Conservation (phyloP, 306 rosid species). For the Abrus precatorius region DNA sequence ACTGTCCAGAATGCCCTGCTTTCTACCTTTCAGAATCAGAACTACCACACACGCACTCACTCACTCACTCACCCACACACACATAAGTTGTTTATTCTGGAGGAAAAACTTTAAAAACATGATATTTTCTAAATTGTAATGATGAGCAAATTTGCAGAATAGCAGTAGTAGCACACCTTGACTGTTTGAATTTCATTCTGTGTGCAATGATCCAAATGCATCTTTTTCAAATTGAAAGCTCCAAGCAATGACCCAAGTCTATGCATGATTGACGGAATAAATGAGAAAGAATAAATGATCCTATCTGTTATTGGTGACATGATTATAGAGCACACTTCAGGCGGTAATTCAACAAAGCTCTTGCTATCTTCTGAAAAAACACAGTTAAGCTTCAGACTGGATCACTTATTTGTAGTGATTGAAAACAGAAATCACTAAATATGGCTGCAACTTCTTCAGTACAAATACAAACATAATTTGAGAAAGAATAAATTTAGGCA, state of each 20-base stretch:
- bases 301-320: slow-evolving; percentile 74
- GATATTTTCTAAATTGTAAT: slow-evolving; percentile 7
- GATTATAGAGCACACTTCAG: slow-evolving; percentile 74
- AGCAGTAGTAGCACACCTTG: slow-evolving; percentile 59
- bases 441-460: not conserved
- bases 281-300: slow-evolving; percentile 69
- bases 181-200: slow-evolving; percentile 63
- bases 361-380: slow-evolving; percentile 62
- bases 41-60: not conserved
- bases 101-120: slow-evolving; percentile 2
- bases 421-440: slow-evolving; percentile 27
- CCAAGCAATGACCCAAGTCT: slow-evolving; percentile 71
- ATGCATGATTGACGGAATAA: slow-evolving; percentile 85
- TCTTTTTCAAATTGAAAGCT: slow-evolving; percentile 70
- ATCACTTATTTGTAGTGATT: not conserved
- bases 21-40: slow-evolving; percentile 5
- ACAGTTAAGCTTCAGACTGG: slow-evolving; percentile 32
- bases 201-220: slow-evolving; percentile 66
- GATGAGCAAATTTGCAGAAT: not conserved
- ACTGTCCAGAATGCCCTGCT: slow-evolving; percentile 14
- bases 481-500: not conserved
- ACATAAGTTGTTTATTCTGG: not conserved
- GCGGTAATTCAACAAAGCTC: slow-evolving; percentile 76
- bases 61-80: too few species aligned
- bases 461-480: not conserved